Evolutionary conservation across 768 basidiomycete genomes (phyloP).

Genomic region (Floccularia luteovirens): DNA sequence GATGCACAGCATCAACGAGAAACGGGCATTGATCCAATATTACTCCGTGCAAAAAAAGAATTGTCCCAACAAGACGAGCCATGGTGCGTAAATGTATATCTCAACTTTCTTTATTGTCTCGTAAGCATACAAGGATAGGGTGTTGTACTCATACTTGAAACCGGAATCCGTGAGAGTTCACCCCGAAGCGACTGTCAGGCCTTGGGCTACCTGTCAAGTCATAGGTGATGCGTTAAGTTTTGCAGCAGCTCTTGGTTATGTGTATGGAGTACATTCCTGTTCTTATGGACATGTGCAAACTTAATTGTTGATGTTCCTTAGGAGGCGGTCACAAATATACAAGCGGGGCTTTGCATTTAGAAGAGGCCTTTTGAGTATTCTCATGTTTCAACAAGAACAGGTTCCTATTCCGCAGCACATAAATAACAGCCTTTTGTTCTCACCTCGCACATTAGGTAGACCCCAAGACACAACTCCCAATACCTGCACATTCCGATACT

Average conservation of each 20-base stretch:
- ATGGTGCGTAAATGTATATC: conserved; percentile 38
- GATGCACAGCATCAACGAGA: conserved; percentile 61
- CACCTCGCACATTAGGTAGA: conserved; percentile 45
- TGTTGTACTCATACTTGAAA: conserved; percentile 73
- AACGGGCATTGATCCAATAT: conserved; percentile 52
- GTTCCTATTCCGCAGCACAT: conserved; percentile 24
- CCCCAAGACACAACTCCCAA: conserved; percentile 65
- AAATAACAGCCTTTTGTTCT: conserved; percentile 3
- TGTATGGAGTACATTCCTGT: conserved; percentile 35
- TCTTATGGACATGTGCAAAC: not conserved
- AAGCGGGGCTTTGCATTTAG: conserved; percentile 77
- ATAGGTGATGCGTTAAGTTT: conserved; percentile 76
- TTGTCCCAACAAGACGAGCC: conserved; percentile 51
- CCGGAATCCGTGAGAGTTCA: conserved; percentile 80
- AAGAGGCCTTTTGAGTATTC: conserved; percentile 60
- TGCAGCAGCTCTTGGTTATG: conserved; percentile 72
- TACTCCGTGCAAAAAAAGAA: conserved; percentile 72
- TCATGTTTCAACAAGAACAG: conserved; percentile 84
- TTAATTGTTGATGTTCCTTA: not conserved
- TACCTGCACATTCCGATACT: conserved; percentile 72
- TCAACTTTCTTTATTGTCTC: not conserved
- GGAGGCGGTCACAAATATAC: conserved; percentile 70
- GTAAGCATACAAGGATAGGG: conserved; percentile 31
- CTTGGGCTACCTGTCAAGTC: conserved; percentile 77
- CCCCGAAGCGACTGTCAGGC: conserved; percentile 81